Percentiles rank a stretch among this genome's conserved stretches.
Conservation (phyloP, 2,329 filamentous ascomycete genomes). For the Didymella arachidicola region DNA sequence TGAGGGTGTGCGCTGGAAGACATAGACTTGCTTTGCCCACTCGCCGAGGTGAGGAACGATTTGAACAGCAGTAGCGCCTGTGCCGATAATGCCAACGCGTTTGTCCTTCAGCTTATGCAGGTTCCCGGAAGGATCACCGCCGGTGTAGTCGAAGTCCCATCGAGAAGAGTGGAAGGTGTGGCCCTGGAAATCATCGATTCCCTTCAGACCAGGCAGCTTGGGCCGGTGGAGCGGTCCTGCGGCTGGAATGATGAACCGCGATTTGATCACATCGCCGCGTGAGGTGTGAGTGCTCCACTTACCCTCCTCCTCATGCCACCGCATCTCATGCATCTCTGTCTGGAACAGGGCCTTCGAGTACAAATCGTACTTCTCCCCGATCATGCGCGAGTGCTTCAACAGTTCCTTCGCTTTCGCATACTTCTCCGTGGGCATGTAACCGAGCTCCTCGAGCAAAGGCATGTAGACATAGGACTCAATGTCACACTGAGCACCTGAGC, state of each 20-base stretch:
- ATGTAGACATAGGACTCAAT: constrained; percentile 44
- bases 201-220: constrained; percentile 42
- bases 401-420: constrained; percentile 59
- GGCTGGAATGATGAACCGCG: constrained; percentile 53
- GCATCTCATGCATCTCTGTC: constrained; percentile 52
- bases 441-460: constrained; percentile 38
- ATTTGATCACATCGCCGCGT: constrained; percentile 39
- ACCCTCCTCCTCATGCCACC: constrained; percentile 58
- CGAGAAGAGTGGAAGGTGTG: constrained; percentile 43
- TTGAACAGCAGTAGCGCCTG: constrained; percentile 46
- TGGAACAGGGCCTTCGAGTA: constrained; percentile 57
- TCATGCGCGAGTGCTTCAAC: constrained; percentile 55
- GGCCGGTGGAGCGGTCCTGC: constrained; percentile 55
- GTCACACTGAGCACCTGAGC: constrained; percentile 32
- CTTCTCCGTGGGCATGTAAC: constrained; percentile 63
- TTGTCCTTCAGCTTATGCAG: constrained; percentile 50
- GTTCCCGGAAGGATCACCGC: constrained; percentile 29
- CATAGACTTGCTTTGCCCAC: constrained; percentile 60
- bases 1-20: constrained; percentile 65
- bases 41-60: constrained; percentile 53
- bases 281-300: constrained; percentile 38
- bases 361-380: constrained; percentile 57
- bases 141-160: constrained; percentile 40
- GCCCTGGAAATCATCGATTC: constrained; percentile 33
- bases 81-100: constrained; percentile 47